These are phyloP conservation scores for Phytomonas sp. DNA, from an alignment of 208 protist genomes.

Conservation along the genomic window DNA sequence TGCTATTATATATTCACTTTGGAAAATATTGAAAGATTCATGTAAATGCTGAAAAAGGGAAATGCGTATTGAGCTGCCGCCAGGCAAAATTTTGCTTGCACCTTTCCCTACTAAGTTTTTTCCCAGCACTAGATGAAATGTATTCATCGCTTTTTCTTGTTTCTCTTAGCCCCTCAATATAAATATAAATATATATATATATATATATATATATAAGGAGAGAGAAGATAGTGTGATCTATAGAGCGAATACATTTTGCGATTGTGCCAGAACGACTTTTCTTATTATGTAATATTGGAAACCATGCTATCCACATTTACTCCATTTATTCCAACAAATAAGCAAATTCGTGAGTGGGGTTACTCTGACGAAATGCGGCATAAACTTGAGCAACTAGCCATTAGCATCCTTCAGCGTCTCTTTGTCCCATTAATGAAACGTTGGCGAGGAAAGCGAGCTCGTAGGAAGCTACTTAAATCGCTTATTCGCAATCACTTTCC, in stretches of 20 bases:
- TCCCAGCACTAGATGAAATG: background rate
- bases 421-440: slow-evolving; percentile 4
- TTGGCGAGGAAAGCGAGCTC: background rate
- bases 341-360: background rate
- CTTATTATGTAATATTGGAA: too few relatives aligned
- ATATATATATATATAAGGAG: background rate
- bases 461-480: background rate
- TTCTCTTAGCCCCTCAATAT: background rate
- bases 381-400: slow-evolving; percentile 5
- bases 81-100: background rate
- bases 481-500: background rate
- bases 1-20: background rate
- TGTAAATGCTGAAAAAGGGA: background rate
- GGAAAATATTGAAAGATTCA: background rate
- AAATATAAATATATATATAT: background rate
- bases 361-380: background rate
- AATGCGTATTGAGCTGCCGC: background rate
- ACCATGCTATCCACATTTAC: background rate
- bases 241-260: too few relatives aligned
- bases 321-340: background rate
- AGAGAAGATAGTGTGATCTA: too few relatives aligned
- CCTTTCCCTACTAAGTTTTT: background rate
- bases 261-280: too few relatives aligned
- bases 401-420: background rate
- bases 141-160: background rate